A percentile compares a stretch with the other conserved stretches of the same genome.
Conservation (phyloP, 2,329 filamentous ascomycete species). For the Periconia digitata region DNA sequence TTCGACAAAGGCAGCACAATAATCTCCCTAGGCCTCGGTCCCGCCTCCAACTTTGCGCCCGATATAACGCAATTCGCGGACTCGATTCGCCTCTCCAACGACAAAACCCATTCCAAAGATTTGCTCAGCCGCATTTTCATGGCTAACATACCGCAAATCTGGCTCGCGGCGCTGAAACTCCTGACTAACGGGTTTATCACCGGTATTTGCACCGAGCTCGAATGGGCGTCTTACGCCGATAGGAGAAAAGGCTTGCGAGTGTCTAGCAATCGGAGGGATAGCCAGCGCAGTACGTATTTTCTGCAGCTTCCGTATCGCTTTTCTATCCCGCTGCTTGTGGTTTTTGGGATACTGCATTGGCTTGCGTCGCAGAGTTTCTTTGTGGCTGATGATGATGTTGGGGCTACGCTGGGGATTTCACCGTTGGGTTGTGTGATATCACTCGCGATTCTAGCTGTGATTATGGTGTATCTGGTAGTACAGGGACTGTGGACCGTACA, state of each 20-base stretch:
- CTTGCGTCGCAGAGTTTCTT: constrained; percentile 45
- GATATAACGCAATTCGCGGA: too few relatives aligned
- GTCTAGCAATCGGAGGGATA: constrained; percentile 20
- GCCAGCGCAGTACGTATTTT: constrained; percentile 43
- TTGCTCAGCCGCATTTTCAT: constrained; percentile 47
- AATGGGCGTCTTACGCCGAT: constrained; percentile 47
- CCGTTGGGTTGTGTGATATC: neutral
- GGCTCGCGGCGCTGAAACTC: constrained; percentile 50
- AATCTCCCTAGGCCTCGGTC: too few relatives aligned
- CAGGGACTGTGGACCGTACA: neutral
- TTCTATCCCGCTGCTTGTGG: constrained; percentile 32
- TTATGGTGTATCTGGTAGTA: neutral
- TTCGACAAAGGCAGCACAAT: constrained; percentile 36
- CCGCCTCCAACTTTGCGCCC: too few relatives aligned
- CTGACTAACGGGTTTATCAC: constrained; percentile 49
- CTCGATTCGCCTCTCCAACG: too few relatives aligned
- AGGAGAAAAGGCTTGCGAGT: constrained; percentile 39
- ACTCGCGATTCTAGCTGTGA: neutral
- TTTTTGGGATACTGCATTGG: constrained; percentile 42
- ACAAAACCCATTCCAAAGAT: too few relatives aligned
- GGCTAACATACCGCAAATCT: too few relatives aligned
- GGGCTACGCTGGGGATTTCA: neutral
- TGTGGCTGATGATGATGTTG: constrained; percentile 32
- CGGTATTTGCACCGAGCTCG: constrained; percentile 47
- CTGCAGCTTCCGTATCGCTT: constrained; percentile 41